Conservation (phyloP, 352 stramenopile species). For the Phytophthora idaei region DNA sequence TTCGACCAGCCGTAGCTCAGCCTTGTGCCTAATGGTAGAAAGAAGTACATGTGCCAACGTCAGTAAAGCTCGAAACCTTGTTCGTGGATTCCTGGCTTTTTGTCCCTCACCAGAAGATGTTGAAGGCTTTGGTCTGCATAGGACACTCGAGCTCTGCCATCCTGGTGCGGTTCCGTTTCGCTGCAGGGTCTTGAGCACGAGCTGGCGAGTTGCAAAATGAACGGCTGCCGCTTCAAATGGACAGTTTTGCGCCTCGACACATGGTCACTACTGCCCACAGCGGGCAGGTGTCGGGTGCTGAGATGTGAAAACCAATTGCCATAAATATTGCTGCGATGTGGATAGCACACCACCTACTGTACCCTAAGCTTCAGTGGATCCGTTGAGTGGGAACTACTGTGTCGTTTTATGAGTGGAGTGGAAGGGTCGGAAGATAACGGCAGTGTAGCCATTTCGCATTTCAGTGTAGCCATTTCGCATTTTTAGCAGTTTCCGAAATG, state of each 20-base stretch:
- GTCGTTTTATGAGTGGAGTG: no score
- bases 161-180: conserved; percentile 1
- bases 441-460: conserved; percentile 16
- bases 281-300: conserved; percentile 24
- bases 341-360: background rate
- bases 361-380: no score
- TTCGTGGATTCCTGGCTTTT: background rate
- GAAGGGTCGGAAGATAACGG: conserved; percentile 16
- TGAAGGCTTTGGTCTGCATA: conserved; percentile 35
- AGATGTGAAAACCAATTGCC: conserved; percentile 34
- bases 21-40: conserved; percentile 23
- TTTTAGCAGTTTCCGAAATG: no score
- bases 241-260: conserved; percentile 25
- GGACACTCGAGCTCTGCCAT: conserved; percentile 27
- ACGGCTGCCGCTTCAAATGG: conserved; percentile 1
- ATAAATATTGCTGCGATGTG: conserved; percentile 19
- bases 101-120: conserved; percentile 33
- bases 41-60: background rate
- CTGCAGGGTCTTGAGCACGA: conserved; percentile 3
- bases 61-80: background rate
- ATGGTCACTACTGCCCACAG: conserved; percentile 25
- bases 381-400: no score
- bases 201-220: conserved; percentile 20
- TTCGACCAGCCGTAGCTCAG: conserved; percentile 23
- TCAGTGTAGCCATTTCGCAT: no score